These are phyloP conservation scores for Bjerkandera adusta DNA, from an alignment of 1,284 basidiomycete genomes.

Conservation along the genomic window DNA sequence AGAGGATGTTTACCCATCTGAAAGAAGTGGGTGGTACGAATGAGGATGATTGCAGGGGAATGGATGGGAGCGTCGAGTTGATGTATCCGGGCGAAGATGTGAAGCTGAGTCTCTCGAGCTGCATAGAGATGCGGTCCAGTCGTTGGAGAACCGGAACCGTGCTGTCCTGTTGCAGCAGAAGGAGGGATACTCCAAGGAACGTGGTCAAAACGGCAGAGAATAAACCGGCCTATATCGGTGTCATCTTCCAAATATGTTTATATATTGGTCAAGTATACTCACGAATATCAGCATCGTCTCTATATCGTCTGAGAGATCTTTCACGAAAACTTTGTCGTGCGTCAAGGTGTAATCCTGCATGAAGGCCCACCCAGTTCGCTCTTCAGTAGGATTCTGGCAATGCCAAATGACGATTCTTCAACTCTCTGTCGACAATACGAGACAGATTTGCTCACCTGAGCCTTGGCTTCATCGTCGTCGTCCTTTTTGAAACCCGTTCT, in stretches of 20 bases:
- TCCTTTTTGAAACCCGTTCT: neutral
- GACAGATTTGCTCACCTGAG: too few species aligned
- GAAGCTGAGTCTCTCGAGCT: neutral
- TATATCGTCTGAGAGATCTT: constrained; percentile 1
- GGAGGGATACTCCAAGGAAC: constrained; percentile 1
- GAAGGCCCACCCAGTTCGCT: constrained; percentile 6
- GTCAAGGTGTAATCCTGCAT: neutral
- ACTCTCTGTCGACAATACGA: too few species aligned
- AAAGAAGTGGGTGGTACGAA: neutral
- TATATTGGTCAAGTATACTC: neutral
- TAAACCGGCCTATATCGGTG: constrained; percentile 1
- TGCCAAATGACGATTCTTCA: too few species aligned
- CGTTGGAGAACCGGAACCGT: neutral
- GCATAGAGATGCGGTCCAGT: neutral
- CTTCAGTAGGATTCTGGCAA: too few species aligned
- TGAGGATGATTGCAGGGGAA: neutral
- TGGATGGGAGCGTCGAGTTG: neutral
- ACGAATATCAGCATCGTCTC: constrained; percentile 9
- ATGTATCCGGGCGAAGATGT: neutral
- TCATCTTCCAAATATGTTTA: neutral
- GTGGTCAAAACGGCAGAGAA: constrained; percentile 5
- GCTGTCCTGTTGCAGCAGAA: neutral
- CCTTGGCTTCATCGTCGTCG: neutral
- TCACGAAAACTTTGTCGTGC: constrained; percentile 1
- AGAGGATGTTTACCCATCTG: constrained; percentile 10